Evolutionary conservation across 2,329 filamentous ascomycete species (phyloP).

Genomic region (Sphaerulina musiva): DNA sequence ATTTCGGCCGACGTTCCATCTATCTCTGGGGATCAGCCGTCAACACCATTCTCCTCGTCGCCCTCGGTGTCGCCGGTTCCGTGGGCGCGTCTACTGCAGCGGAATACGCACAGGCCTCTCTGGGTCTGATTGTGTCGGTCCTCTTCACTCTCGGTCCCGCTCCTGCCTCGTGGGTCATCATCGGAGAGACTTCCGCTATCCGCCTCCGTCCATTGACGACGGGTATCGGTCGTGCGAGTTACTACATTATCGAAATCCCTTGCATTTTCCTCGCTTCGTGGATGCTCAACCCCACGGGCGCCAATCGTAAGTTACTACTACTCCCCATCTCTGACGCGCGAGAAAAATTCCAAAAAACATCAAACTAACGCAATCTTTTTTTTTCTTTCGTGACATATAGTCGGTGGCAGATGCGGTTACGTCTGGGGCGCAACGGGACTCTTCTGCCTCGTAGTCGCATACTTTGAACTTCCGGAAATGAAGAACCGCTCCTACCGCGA

Average conservation of each 20-base stretch:
- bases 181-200: conserved; percentile 60
- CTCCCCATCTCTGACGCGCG: background rate
- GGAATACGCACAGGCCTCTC: conserved; percentile 52
- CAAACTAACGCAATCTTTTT: conserved; percentile 25
- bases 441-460: conserved; percentile 49
- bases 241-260: conserved; percentile 60
- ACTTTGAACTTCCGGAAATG: conserved; percentile 50
- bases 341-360: background rate
- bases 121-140: conserved; percentile 60
- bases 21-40: conserved; percentile 55
- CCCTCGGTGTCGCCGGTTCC: conserved; percentile 55
- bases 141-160: conserved; percentile 58
- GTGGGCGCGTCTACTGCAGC: conserved; percentile 37
- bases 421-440: conserved; percentile 55
- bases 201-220: conserved; percentile 61
- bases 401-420: conserved; percentile 52
- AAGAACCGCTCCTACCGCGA: conserved; percentile 22
- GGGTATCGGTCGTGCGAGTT: conserved; percentile 56
- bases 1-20: conserved; percentile 57
- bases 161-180: conserved; percentile 60
- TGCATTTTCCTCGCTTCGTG: conserved; percentile 53
- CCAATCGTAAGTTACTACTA: conserved; percentile 17
- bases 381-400: background rate
- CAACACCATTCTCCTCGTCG: conserved; percentile 50
- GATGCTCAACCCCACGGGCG: conserved; percentile 52